A percentile compares a stretch with the other conserved stretches of the same genome.
Evolutionary conservation across 768 basidiomycete genomes (phyloP).

Genomic region (Strobilomyces echinocephalus): DNA sequence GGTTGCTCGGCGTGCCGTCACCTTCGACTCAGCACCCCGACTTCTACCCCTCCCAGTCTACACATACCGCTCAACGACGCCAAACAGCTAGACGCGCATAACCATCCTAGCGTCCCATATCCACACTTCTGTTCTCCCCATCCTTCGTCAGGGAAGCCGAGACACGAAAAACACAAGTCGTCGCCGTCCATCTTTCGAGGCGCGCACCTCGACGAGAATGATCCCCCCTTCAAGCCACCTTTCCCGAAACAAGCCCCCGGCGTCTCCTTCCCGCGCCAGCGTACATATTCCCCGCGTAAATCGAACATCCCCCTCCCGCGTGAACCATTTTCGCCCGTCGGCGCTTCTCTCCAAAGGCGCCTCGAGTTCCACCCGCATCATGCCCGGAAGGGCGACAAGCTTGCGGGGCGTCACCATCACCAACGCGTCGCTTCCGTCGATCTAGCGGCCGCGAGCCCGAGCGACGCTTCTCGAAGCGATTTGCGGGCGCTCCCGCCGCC

Average conservation of each 20-base stretch:
- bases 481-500: constrained; percentile 6
- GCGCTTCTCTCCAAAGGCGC: constrained; percentile 6
- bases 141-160: constrained; percentile 5
- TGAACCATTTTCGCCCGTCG: not conserved
- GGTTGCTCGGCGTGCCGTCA: constrained; percentile 27
- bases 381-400: constrained; percentile 12
- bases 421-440: constrained; percentile 15
- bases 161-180: constrained; percentile 1
- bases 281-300: constrained; percentile 7
- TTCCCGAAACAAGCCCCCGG: not conserved
- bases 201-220: constrained; percentile 18
- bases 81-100: not conserved
- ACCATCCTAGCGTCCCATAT: not conserved
- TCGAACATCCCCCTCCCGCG: constrained; percentile 7
- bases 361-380: constrained; percentile 2
- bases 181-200: not conserved
- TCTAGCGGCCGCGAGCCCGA: constrained; percentile 8
- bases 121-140: not conserved
- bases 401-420: constrained; percentile 6
- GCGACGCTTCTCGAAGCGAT: constrained; percentile 22
- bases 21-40: constrained; percentile 10
- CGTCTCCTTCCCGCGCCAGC: constrained; percentile 14
- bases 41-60: constrained; percentile 11
- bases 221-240: constrained; percentile 2
- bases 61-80: not conserved